Conservation (phyloP, 345 rosid genomes). For the Moricandia moricandioides region DNA sequence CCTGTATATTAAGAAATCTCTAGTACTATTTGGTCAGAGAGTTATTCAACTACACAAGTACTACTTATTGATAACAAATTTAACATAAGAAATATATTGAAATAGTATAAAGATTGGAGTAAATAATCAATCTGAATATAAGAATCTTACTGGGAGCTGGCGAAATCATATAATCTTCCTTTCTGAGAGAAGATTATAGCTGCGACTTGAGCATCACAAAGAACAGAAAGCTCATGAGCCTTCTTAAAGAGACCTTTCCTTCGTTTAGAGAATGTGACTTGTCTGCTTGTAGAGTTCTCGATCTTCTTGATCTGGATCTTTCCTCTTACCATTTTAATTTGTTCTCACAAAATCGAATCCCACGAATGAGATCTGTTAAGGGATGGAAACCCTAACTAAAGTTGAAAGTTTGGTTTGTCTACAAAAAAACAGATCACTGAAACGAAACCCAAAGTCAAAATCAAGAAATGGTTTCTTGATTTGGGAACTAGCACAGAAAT, state of each 20-base stretch:
- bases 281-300: constrained; percentile 53
- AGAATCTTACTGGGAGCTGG: constrained; percentile 45
- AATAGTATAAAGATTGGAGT: background rate
- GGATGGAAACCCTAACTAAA: constrained; percentile 14
- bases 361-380: background rate
- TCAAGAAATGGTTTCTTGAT: constrained; percentile 14
- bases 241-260: constrained; percentile 58
- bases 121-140: background rate
- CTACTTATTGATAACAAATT: background rate
- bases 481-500: background rate
- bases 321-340: constrained; percentile 50
- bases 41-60: constrained; percentile 8
- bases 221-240: constrained; percentile 57
- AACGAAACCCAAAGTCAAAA: constrained; percentile 7
- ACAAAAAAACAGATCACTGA: constrained; percentile 1
- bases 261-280: constrained; percentile 58
- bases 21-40: constrained; percentile 19
- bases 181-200: constrained; percentile 53
- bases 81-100: background rate
- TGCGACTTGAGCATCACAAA: constrained; percentile 57
- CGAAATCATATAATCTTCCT: constrained; percentile 46
- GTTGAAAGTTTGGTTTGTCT: background rate
- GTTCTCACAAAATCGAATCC: constrained; percentile 6
- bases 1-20: constrained; percentile 9
- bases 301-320: constrained; percentile 56